Evolutionary conservation across 192 early-diverging fungal genomes (phyloP).

Genomic region (Dissophora ornata): DNA sequence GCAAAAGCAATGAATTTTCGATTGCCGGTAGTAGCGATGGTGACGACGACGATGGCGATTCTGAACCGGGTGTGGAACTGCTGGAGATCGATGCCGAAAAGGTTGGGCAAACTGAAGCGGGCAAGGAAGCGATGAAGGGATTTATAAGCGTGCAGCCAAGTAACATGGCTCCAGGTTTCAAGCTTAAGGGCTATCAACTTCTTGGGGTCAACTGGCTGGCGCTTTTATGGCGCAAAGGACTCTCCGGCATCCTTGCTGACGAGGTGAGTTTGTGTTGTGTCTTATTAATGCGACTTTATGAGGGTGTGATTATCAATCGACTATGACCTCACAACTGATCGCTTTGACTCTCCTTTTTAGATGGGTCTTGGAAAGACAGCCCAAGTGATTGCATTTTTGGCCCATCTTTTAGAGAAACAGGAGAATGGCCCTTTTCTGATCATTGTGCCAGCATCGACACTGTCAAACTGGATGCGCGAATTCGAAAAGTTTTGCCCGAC

Average conservation of each 20-base stretch:
- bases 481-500: conserved; percentile 74
- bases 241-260: conserved; percentile 83
- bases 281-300: too few species aligned
- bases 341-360: conserved; percentile 26
- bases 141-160: conserved; percentile 68
- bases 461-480: conserved; percentile 95
- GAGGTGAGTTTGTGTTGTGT: conserved; percentile 43
- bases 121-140: conserved; percentile 51
- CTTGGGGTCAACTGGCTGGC: conserved; percentile 89
- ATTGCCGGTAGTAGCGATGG: neutral
- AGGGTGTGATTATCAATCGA: too few species aligned
- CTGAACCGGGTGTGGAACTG: conserved; percentile 56
- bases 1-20: neutral
- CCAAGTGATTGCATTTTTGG: conserved; percentile 88
- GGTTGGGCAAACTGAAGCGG: neutral
- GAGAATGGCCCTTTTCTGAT: conserved; percentile 77
- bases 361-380: conserved; percentile 97
- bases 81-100: conserved; percentile 46
- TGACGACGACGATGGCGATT: conserved; percentile 46
- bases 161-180: conserved; percentile 68
- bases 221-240: conserved; percentile 73
- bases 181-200: conserved; percentile 87
- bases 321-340: neutral
- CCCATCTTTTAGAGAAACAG: conserved; percentile 61
- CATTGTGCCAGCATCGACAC: conserved; percentile 87